These are phyloP conservation scores for Pedinophyceae sp. DNA, from an alignment of 139 green algal species.

Conservation along the genomic window DNA sequence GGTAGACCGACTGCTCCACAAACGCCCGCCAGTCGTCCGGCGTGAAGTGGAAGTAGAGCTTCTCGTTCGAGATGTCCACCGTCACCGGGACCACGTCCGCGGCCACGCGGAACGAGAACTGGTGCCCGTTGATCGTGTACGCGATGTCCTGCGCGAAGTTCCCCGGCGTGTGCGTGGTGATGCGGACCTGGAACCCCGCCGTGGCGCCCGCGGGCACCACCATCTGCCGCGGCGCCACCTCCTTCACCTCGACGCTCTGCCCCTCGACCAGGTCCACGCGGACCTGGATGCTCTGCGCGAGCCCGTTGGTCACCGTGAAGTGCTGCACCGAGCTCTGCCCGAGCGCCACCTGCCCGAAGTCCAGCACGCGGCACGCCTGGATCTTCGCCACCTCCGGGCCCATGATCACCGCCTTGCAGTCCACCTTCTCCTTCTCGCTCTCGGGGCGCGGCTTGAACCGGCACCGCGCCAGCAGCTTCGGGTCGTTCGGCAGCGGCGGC, in stretches of 20 bases:
- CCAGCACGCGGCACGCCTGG: background rate
- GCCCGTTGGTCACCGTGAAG: background rate
- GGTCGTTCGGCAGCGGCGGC: background rate
- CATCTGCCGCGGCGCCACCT: background rate
- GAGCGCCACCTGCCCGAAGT: background rate
- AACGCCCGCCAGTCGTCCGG: conserved; percentile 30
- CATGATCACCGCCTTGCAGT: background rate
- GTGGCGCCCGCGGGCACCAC: background rate
- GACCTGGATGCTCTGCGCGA: background rate
- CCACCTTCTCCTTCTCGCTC: background rate
- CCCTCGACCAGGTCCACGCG: background rate
- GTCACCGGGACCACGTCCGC: conserved; percentile 43
- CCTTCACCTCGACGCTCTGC: background rate
- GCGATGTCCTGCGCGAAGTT: conserved; percentile 26
- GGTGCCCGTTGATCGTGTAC: conserved; percentile 53
- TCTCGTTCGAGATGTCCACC: conserved; percentile 31
- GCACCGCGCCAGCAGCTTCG: background rate
- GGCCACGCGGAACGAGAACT: conserved; percentile 31
- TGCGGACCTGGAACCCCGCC: background rate
- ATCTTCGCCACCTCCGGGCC: background rate
- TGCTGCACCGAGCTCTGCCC: background rate
- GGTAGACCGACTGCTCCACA: conserved; percentile 28
- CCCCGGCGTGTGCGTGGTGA: background rate
- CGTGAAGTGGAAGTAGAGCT: conserved; percentile 42
- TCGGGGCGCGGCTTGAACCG: background rate